Evolutionary conservation across 352 stramenopile species (phyloP), one percentile per base, ranked within the genome.

Genomic region (Saprolegnia diclina): DNA sequence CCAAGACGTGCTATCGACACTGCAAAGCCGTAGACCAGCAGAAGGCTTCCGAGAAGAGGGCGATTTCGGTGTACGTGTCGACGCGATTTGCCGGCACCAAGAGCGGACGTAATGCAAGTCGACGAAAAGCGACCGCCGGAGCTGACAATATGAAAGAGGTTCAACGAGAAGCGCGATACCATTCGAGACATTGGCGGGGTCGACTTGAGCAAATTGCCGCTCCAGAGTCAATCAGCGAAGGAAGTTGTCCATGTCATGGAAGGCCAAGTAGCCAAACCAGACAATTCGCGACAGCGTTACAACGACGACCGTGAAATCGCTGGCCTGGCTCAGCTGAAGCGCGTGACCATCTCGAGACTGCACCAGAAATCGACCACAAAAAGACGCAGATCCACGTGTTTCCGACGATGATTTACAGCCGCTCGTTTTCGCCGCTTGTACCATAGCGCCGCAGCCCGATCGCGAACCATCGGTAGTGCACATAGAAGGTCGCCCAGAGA

Each of bases 251-350:
- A 52, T 21, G 18, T 19, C 18, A 21, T 52, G 18, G 18, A 52
- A 52, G n/a, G 45, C 45, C n/a, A 52, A 52, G n/a, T 56, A 67
- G 16, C n/a, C 44, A 46, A 29, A 67, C 61, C 61, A 67, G 13
- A 67, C 61, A 13, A 46, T 16, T 5, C 61, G 61, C 0, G 29
- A 67, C 0, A 67, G 10, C 40, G 29, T 59, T 11, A 14, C 44
- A n/a, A n/a, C n/a, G n/a, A n/a, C n/a, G n/a, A n/a, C n/a, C n/a
- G n/a, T n/a, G n/a, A n/a, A n/a, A n/a, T n/a, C n/a, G n/a, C n/a
- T n/a, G n/a, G n/a, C n/a, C n/a, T n/a, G n/a, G n/a, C n/a, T n/a
- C n/a, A n/a, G n/a, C n/a, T n/a, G n/a, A n/a, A n/a, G n/a, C n/a
- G n/a, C n/a, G n/a, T n/a, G 21, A 67, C 50, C 16, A n/a, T 32